phyloP scores from a whole-genome alignment of 495 filamentous ascomycete species.

The Aspergillus affinis region DNA sequence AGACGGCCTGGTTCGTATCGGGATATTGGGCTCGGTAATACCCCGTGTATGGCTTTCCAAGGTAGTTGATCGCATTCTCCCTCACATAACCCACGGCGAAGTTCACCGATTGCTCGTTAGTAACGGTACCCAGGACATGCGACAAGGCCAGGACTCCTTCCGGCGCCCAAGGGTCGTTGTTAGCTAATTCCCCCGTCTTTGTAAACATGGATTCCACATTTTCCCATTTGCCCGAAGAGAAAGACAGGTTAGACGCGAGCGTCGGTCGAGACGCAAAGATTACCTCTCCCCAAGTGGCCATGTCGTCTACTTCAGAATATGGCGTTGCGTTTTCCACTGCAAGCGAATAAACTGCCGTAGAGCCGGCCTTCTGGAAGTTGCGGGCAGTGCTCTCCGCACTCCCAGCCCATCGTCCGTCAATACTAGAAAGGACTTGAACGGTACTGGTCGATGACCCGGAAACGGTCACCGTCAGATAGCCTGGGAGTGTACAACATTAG shows the following conservation, averaged over 20 bases:
- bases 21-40: constrained; percentile 42
- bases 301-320: constrained; percentile 44
- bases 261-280: constrained; percentile 32
- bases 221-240: constrained; percentile 24
- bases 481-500: constrained; percentile 17
- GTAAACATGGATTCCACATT: constrained; percentile 28
- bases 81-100: constrained; percentile 51
- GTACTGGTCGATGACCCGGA: constrained; percentile 23
- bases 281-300: constrained; percentile 45
- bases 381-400: constrained; percentile 26
- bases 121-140: constrained; percentile 43
- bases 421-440: constrained; percentile 49
- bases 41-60: constrained; percentile 43
- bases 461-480: constrained; percentile 69
- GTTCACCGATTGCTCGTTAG: constrained; percentile 30
- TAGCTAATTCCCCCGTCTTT: constrained; percentile 21
- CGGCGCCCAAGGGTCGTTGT: constrained; percentile 25
- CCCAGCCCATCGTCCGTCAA: constrained; percentile 53
- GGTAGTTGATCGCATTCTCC: constrained; percentile 47
- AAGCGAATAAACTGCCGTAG: constrained; percentile 30
- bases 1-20: constrained; percentile 32
- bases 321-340: constrained; percentile 35
- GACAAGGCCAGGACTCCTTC: constrained; percentile 38
- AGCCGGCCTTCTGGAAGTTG: constrained; percentile 26
- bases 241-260: constrained; percentile 29